Evolutionary conservation across 2,329 filamentous ascomycete genomes (phyloP), one percentile per base, ranked within the genome.

Genomic region (Colletotrichum sp.): DNA sequence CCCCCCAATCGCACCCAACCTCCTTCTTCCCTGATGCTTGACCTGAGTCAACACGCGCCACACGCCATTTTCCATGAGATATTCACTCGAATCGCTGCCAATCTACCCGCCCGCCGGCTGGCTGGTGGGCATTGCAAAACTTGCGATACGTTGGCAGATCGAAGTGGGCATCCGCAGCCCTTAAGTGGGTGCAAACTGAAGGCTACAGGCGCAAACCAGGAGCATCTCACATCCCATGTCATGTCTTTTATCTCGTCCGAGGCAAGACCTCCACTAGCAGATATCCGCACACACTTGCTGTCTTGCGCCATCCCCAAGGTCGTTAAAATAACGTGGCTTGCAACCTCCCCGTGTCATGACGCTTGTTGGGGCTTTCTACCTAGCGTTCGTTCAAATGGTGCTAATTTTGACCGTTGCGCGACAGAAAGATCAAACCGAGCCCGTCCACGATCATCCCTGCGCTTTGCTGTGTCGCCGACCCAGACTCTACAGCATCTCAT

Each of bases 21-120:
- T 15, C 19, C 25, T 30, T 6, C 49, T 32, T 29, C 52, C 55
- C 69, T 59, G 39, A 64, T 76, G 69, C 57, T 34, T 69, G 64
- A 12, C 59, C 52, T 59, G 69, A 77, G 55, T 72, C 73, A 70
- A 65, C n/a, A 39, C 49, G 59, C 72, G 69, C 72, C 69, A 66
- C 68, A 73, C 69, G 65, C 52, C 69, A 67, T 69, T 30, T 36
- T 15, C 39, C 39, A 25, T 69, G 32, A 32, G 49, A 66, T 49
- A n/a, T 62, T 16, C 69, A 30, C 15, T 67, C 27, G 64, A 55
- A 49, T 57, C 44, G 44, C 9, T 49, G 57, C 25, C 30, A 16
- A 30, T 30, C 27, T 30, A 12, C 6, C 57, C 57, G 57, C 27
- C 29, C 55, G 25, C 25, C 29, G 57, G 57, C 25, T 61, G 57